A percentile compares a stretch with the other conserved stretches of the same genome.
phyloP scores from a whole-genome alignment of 2,329 filamentous ascomycete genomes.

The Pseudogymnoascus sp. region DNA sequence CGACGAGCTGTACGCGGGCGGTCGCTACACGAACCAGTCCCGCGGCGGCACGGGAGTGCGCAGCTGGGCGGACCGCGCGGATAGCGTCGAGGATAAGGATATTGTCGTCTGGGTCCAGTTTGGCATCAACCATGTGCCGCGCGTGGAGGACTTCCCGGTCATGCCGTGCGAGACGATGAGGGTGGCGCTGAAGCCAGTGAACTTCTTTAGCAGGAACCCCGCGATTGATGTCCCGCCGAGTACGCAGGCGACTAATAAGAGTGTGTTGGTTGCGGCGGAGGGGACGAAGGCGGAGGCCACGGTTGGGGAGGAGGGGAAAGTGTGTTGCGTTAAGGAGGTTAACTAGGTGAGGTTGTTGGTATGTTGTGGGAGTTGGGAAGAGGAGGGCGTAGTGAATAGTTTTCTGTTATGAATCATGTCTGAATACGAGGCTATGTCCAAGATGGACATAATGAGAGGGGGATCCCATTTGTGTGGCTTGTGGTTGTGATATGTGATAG shows the following conservation, averaged over 20 bases:
- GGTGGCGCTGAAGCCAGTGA: slow-evolving; percentile 42
- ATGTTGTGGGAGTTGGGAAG: neutral
- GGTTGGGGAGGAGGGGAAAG: slow-evolving; percentile 17
- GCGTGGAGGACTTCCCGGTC: slow-evolving; percentile 59
- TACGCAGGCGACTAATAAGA: slow-evolving; percentile 37
- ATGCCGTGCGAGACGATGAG: slow-evolving; percentile 55
- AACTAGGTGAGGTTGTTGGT: slow-evolving; percentile 15
- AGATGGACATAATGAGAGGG: neutral
- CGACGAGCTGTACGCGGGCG: slow-evolving; percentile 44
- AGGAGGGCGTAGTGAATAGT: neutral
- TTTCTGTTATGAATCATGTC: neutral
- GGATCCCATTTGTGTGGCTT: neutral
- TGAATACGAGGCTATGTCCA: neutral
- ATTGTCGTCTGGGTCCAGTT: slow-evolving; percentile 52
- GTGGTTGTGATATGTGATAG: slow-evolving; percentile 1
- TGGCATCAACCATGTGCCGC: slow-evolving; percentile 56
- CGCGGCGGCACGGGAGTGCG: slow-evolving; percentile 46
- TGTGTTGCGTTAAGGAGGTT: slow-evolving; percentile 23
- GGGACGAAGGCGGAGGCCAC: slow-evolving; percentile 19
- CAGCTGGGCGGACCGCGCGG: slow-evolving; percentile 44
- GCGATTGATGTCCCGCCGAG: slow-evolving; percentile 42
- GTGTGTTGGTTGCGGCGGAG: slow-evolving; percentile 19
- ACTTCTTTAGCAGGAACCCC: slow-evolving; percentile 46
- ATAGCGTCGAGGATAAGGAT: slow-evolving; percentile 43
- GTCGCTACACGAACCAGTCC: slow-evolving; percentile 50